phyloP scores from a whole-genome alignment of 148 eudicot species.

The Diospyros lotus region DNA sequence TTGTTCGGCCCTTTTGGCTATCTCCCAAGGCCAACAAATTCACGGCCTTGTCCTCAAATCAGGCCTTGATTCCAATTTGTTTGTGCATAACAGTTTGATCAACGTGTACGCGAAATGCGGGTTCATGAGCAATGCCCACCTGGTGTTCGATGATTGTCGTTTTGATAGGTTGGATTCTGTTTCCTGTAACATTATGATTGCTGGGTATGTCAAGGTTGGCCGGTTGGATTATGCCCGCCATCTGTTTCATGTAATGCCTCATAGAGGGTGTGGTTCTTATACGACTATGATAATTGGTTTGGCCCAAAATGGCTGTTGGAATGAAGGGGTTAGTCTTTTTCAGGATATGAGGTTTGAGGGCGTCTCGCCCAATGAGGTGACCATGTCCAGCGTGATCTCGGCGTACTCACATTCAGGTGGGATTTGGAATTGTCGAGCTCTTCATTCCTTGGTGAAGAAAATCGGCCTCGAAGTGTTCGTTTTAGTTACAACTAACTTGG shows the following conservation, averaged over 20 bases:
- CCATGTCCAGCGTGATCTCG: constrained; percentile 68
- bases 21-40: constrained; percentile 52
- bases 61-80: constrained; percentile 53
- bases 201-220: constrained; percentile 60
- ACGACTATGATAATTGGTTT: constrained; percentile 87
- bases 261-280: constrained; percentile 59
- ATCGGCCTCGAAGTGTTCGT: constrained; percentile 48
- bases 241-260: constrained; percentile 72
- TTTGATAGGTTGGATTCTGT: constrained; percentile 34
- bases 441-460: constrained; percentile 63
- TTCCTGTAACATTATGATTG: constrained; percentile 70
- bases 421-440: constrained; percentile 24
- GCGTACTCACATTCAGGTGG: constrained; percentile 50
- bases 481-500: constrained; percentile 66
- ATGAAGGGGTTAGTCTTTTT: constrained; percentile 50
- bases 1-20: constrained; percentile 42
- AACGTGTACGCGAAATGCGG: constrained; percentile 68
- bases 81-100: constrained; percentile 72
- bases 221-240: constrained; percentile 48
- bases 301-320: constrained; percentile 41
- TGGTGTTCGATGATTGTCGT: constrained; percentile 29
- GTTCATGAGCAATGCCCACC: constrained; percentile 39
- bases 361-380: constrained; percentile 63
- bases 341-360: constrained; percentile 55
- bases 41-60: constrained; percentile 52